Base-by-base conservation (phyloP, 306 rosid genomes). In the Benincasa hispida region DNA sequence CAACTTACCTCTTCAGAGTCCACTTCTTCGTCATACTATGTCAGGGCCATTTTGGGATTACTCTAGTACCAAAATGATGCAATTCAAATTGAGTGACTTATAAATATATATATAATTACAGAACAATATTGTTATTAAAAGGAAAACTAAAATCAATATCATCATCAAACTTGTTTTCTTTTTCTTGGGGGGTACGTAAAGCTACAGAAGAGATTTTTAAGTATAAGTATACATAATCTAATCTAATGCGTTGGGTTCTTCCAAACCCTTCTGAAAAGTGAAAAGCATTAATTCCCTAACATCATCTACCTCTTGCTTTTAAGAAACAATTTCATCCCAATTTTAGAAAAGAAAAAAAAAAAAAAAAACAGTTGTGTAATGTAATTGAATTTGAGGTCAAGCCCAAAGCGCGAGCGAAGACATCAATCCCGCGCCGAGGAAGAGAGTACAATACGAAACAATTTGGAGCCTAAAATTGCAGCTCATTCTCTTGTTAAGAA, bases 381-480 rank as follows among this genome's bases (percentile, higher is more conserved):
- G 11, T 53, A n/a, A 56, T 21, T 21, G 61, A 56, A 56, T 56
- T 56, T 10, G 28, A 56, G 5, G 24, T 90, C 84, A 95, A 4
- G 97, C 98, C 98, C 98, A 95, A 65, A 95, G 83, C 10, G 99
- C 98, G 13, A 95, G 89, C 7, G 77, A 80, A 78, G 99, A 88
- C 99, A 95, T 95, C 81, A 89, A 77, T 34, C 97, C 99, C 42
- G 99, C 99, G 14, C 99, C 99, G 60, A 95, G 90, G 65, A 95
- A 95, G 65, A 95, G 98, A 84, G 83, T 92, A 58, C 86, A 87
- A 34, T 95, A 95, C 21, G 97, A 95, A 0, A 81, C 87, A 5
- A 89, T 50, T 85, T 92, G 99, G 19, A 95, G 79, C 83, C 98
- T 89, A 58, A 95, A 95, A 81, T 95, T 92, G 80, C 99, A 92